A percentile compares a stretch with the other conserved stretches of the same genome.
phyloP scores from a whole-genome alignment of 768 basidiomycete species.

The Tulasnella sp. region DNA sequence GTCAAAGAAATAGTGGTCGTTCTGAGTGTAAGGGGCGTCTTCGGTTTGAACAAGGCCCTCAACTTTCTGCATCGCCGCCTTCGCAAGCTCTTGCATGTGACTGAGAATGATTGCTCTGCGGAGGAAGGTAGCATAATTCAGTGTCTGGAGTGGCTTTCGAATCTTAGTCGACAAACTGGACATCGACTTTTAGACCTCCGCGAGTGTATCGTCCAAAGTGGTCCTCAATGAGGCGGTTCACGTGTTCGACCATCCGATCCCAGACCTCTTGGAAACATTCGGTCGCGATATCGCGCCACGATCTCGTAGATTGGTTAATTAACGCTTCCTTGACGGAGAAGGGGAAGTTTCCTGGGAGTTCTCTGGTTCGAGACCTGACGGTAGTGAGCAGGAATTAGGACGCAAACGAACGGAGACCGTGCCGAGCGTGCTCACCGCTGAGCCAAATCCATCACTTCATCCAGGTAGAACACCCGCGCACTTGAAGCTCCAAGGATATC shows the following conservation, averaged over 20 bases:
- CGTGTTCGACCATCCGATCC: not conserved
- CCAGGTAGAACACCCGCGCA: constrained; percentile 38
- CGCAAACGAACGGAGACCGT: no score
- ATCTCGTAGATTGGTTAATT: not conserved
- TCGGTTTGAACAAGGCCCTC: constrained; percentile 1
- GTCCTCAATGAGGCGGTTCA: not conserved
- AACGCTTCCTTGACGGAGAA: constrained; percentile 53
- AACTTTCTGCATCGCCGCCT: not conserved
- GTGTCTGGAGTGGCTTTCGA: no score
- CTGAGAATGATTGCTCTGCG: not conserved
- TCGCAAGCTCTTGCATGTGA: not conserved
- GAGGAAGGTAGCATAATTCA: no score
- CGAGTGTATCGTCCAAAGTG: constrained; percentile 16
- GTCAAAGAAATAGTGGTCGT: constrained; percentile 32
- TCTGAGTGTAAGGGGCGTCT: constrained; percentile 21
- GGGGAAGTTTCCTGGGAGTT: constrained; percentile 67
- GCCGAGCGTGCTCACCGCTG: constrained; percentile 28
- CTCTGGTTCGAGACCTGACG: constrained; percentile 67
- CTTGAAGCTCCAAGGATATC: constrained; percentile 51
- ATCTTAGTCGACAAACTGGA: not conserved
- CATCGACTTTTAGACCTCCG: constrained; percentile 4
- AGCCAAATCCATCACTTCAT: constrained; percentile 37
- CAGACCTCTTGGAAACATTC: constrained; percentile 25
- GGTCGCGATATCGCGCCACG: constrained; percentile 9
- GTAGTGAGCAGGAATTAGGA: not conserved